phyloP scores from a whole-genome alignment of 306 rosid genomes.

The Pyrus betulifolia region DNA sequence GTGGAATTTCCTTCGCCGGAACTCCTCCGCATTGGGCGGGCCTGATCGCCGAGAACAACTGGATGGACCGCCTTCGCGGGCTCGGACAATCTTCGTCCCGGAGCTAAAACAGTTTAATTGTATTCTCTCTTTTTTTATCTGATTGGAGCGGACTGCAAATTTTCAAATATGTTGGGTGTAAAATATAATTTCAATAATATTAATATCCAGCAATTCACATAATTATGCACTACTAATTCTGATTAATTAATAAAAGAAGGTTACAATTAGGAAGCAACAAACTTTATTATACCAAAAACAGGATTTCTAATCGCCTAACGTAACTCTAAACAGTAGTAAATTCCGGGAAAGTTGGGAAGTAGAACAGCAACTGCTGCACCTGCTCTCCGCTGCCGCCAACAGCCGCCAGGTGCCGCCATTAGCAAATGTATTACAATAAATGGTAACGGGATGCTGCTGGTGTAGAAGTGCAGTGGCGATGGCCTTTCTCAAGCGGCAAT shows the following conservation, averaged over 20 bases:
- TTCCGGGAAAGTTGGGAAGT: background rate
- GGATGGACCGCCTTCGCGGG: too few relatives aligned
- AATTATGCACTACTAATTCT: background rate
- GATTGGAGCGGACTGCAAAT: background rate
- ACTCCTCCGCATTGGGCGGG: too few relatives aligned
- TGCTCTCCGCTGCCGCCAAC: background rate
- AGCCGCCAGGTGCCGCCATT: background rate
- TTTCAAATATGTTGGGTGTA: background rate
- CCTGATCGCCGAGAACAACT: too few relatives aligned
- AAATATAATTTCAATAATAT: background rate
- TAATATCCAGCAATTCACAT: background rate
- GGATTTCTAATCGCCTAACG: background rate
- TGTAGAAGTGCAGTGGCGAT: background rate
- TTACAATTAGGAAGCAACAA: background rate
- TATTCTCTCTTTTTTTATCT: background rate
- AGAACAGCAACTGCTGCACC: background rate
- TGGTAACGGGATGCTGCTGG: conserved; percentile 2
- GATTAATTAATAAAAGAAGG: background rate
- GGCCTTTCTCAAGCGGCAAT: conserved; percentile 51
- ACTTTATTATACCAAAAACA: background rate
- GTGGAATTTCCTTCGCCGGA: too few relatives aligned
- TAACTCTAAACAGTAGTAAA: background rate
- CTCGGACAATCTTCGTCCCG: too few relatives aligned
- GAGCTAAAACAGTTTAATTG: background rate
- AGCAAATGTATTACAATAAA: background rate